phyloP scores from a whole-genome alignment of 2,329 filamentous ascomycete genomes.

The Epichloe elymi region DNA sequence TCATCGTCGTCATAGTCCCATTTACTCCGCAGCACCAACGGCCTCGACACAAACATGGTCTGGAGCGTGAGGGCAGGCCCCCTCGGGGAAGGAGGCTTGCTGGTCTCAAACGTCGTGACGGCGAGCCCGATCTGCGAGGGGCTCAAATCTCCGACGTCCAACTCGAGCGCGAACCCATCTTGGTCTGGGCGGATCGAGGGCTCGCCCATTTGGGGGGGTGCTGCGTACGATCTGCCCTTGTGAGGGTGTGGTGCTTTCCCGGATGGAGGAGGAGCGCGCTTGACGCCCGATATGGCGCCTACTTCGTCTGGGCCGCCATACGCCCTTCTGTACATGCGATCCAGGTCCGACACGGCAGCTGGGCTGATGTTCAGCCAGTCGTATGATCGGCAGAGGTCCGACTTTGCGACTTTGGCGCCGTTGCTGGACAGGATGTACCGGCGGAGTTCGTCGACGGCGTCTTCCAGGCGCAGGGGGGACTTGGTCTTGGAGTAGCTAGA shows the following conservation, averaged over 20 bases:
- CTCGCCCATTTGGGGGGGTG: constrained; percentile 4
- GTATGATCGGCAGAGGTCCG: constrained; percentile 41
- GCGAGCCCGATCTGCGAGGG: constrained; percentile 11
- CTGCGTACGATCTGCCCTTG: not conserved
- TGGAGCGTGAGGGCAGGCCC: constrained; percentile 24
- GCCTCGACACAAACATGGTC: constrained; percentile 24
- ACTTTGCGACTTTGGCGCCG: constrained; percentile 34
- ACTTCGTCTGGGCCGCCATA: constrained; percentile 37
- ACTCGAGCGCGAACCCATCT: constrained; percentile 10
- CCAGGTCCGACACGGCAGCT: constrained; percentile 38
- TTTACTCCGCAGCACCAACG: constrained; percentile 2
- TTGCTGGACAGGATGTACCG: constrained; percentile 43
- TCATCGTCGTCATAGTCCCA: not conserved
- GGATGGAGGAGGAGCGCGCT: constrained; percentile 2
- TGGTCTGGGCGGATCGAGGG: constrained; percentile 8
- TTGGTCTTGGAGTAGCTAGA: constrained; percentile 39
- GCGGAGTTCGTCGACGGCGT: constrained; percentile 50
- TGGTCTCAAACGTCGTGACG: constrained; percentile 13
- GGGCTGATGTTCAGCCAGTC: constrained; percentile 42
- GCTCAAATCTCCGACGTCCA: constrained; percentile 10
- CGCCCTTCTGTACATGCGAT: constrained; percentile 40
- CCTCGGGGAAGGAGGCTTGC: constrained; percentile 15
- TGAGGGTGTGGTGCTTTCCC: not conserved
- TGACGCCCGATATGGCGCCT: constrained; percentile 32
- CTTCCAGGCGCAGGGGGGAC: constrained; percentile 36